These are phyloP conservation scores for Crassisporium funariophilum DNA, from an alignment of 768 basidiomycete genomes.

Conservation along the genomic window DNA sequence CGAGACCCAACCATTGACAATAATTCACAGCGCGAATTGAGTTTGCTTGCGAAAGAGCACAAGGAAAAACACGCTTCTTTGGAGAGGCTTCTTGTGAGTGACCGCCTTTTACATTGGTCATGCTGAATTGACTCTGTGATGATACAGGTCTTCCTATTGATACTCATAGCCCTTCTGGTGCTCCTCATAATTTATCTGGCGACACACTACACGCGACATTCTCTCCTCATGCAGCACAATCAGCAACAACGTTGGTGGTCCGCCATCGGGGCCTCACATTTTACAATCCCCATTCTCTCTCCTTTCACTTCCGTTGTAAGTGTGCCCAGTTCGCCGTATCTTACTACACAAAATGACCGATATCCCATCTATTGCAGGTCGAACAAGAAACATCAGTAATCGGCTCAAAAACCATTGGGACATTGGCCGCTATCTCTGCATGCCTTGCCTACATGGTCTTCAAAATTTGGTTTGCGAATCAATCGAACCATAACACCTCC, in stretches of 20 bases:
- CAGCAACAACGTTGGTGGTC: constrained; percentile 29
- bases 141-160: constrained; percentile 35
- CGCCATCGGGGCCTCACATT: constrained; percentile 52
- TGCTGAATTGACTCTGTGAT: background rate
- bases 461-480: constrained; percentile 41
- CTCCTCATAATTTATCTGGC: constrained; percentile 36
- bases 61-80: constrained; percentile 50
- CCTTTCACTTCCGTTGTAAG: constrained; percentile 78
- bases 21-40: constrained; percentile 43
- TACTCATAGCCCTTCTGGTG: constrained; percentile 36
- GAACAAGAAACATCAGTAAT: constrained; percentile 72
- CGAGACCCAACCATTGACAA: too few species aligned
- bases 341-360: background rate
- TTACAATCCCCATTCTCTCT: constrained; percentile 77
- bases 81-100: constrained; percentile 54
- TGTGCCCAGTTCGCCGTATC: constrained; percentile 5
- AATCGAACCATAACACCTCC: too few species aligned
- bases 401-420: constrained; percentile 46
- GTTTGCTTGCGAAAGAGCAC: constrained; percentile 38
- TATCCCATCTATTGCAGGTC: constrained; percentile 43
- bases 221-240: constrained; percentile 15
- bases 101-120: constrained; percentile 2
- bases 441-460: constrained; percentile 44
- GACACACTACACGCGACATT: constrained; percentile 30
- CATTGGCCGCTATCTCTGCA: constrained; percentile 42